Conservation (phyloP, 495 filamentous ascomycete genomes). For the Aspergillus carlsbadensis region DNA sequence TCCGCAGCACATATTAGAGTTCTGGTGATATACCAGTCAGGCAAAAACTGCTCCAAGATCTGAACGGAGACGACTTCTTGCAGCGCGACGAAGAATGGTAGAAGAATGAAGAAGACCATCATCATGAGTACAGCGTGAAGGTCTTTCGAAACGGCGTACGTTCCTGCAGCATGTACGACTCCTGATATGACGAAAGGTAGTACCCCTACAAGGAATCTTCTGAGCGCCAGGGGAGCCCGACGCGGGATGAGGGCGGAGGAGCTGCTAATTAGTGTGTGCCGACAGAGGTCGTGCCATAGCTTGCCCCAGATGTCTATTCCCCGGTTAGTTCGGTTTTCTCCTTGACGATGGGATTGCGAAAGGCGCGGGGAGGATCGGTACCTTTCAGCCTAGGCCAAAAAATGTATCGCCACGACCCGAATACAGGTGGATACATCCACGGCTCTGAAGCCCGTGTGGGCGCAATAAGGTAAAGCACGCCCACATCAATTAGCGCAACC, state of each 20-base stretch:
- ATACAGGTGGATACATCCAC: slow-evolving; percentile 24
- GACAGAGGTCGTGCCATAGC: slow-evolving; percentile 24
- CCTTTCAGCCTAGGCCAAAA: slow-evolving; percentile 16
- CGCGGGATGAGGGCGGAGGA: slow-evolving; percentile 4
- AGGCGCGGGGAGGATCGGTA: not conserved
- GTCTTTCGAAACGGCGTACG: slow-evolving; percentile 17
- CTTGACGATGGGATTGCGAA: not conserved
- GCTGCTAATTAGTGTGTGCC: slow-evolving; percentile 13
- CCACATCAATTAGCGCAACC: slow-evolving; percentile 9
- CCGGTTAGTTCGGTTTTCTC: not conserved
- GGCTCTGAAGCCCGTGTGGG: slow-evolving; percentile 10
- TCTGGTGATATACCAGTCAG: slow-evolving; percentile 17
- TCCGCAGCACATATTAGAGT: slow-evolving; percentile 59
- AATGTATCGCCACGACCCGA: slow-evolving; percentile 14
- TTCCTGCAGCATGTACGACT: slow-evolving; percentile 11
- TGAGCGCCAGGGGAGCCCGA: not conserved
- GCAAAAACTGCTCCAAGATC: not conserved
- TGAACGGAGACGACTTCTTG: slow-evolving; percentile 9
- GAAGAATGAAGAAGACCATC: slow-evolving; percentile 20
- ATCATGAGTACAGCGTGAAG: slow-evolving; percentile 14
- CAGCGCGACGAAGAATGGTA: slow-evolving; percentile 16
- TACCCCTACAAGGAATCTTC: slow-evolving; percentile 7
- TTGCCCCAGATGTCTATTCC: slow-evolving; percentile 24
- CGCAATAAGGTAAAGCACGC: slow-evolving; percentile 4
- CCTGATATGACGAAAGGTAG: slow-evolving; percentile 18